phyloP scores from a whole-genome alignment of 345 rosid species.

The Sapria himalayana region DNA sequence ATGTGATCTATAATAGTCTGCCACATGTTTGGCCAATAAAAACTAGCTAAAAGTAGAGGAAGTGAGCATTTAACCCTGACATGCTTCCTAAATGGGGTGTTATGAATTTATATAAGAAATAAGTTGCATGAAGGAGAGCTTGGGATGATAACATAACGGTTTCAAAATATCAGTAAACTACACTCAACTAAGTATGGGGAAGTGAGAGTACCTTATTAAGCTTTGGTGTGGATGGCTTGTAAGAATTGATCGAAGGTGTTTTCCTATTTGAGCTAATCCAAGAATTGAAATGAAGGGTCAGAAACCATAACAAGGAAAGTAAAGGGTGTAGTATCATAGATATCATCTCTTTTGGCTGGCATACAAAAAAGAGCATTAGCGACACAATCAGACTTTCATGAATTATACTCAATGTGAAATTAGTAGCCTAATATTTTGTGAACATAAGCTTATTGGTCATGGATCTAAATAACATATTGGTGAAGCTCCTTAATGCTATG shows the following conservation, averaged over 20 bases:
- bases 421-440: not conserved
- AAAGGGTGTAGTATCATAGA: too few relatives aligned
- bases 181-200: not conserved
- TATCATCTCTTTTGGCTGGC: not conserved
- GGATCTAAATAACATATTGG: not conserved
- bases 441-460: not conserved
- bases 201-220: not conserved
- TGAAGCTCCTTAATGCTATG: not conserved
- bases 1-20: not conserved
- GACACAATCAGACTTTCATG: not conserved
- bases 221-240: not conserved
- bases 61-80: not conserved
- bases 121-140: not conserved
- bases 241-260: not conserved
- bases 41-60: not conserved
- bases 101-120: not conserved
- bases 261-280: not conserved
- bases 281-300: not conserved
- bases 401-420: not conserved
- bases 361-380: not conserved
- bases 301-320: too few relatives aligned
- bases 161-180: not conserved
- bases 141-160: not conserved
- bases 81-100: not conserved
- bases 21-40: not conserved